These are phyloP conservation scores for Hammondia hammondi DNA, from an alignment of 169 alveolate species.

Conservation along the genomic window DNA sequence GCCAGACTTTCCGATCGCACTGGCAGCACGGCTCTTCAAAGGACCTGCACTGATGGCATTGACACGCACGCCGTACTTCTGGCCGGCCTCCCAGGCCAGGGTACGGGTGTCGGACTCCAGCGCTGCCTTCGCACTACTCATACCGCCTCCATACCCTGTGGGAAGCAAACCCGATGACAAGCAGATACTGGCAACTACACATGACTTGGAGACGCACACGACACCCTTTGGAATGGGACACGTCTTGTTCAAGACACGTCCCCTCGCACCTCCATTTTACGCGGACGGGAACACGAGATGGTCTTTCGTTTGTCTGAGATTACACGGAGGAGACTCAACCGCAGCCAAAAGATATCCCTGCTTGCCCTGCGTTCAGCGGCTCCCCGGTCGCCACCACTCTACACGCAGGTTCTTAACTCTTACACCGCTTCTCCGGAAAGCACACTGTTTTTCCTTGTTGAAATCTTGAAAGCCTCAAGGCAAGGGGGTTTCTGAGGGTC, in stretches of 20 bases:
- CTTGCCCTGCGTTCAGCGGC: too few species aligned
- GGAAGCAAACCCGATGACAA: background rate
- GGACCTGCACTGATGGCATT: conserved; percentile 87
- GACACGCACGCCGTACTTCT: conserved; percentile 80
- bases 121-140: conserved; percentile 86
- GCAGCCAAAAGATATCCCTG: too few species aligned
- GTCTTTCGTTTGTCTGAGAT: too few species aligned
- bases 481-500: background rate
- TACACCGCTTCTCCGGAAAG: too few species aligned
- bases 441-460: background rate
- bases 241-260: too few species aligned
- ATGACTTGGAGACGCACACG: too few species aligned
- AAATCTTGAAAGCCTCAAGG: conserved; percentile 1
- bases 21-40: conserved; percentile 83
- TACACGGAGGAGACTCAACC: too few species aligned
- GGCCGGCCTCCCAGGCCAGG: conserved; percentile 81
- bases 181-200: background rate
- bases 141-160: conserved; percentile 86
- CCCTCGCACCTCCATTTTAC: too few species aligned
- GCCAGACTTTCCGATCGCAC: conserved; percentile 76
- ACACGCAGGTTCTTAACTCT: too few species aligned
- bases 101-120: conserved; percentile 84
- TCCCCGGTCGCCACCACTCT: too few species aligned
- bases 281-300: too few species aligned
- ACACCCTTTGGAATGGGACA: too few species aligned